phyloP scores from a whole-genome alignment of 1,284 basidiomycete species.

The Sporisorium exsertum region DNA sequence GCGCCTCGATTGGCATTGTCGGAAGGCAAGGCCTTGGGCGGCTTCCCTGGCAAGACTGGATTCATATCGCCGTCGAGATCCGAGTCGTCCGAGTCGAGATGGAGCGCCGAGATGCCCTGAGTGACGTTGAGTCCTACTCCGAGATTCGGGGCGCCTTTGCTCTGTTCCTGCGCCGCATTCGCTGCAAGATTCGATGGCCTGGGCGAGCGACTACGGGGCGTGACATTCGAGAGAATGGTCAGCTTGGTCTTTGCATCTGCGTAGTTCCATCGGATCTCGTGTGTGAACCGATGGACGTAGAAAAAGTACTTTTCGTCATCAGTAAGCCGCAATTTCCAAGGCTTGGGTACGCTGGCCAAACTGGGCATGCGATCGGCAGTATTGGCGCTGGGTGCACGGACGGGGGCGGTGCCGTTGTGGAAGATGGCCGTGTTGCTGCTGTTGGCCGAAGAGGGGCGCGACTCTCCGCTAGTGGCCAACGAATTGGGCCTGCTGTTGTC shows the following conservation, averaged over 20 bases:
- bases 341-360: conserved; percentile 39
- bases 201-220: conserved; percentile 32
- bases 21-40: conserved; percentile 15
- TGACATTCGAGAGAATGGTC: conserved; percentile 43
- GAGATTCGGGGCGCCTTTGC: conserved; percentile 8
- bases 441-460: conserved; percentile 33
- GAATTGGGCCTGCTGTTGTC: conserved; percentile 29
- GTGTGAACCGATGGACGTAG: conserved; percentile 44
- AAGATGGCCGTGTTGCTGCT: conserved; percentile 49
- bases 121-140: conserved; percentile 17
- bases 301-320: conserved; percentile 56
- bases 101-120: conserved; percentile 22
- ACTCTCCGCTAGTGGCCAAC: conserved; percentile 20
- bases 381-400: conserved; percentile 39
- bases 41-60: conserved; percentile 42
- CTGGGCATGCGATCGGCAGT: conserved; percentile 45
- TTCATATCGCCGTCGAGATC: conserved; percentile 44
- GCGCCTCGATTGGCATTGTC: conserved; percentile 8
- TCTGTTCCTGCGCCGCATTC: conserved; percentile 1
- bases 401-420: conserved; percentile 27
- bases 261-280: conserved; percentile 50
- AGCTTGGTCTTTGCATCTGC: conserved; percentile 49
- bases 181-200: conserved; percentile 6
- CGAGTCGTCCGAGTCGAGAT: conserved; percentile 50
- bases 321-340: conserved; percentile 49